phyloP scores from a whole-genome alignment of 2,329 filamentous ascomycete genomes.

The Mycosphaerelloides madeirae region DNA sequence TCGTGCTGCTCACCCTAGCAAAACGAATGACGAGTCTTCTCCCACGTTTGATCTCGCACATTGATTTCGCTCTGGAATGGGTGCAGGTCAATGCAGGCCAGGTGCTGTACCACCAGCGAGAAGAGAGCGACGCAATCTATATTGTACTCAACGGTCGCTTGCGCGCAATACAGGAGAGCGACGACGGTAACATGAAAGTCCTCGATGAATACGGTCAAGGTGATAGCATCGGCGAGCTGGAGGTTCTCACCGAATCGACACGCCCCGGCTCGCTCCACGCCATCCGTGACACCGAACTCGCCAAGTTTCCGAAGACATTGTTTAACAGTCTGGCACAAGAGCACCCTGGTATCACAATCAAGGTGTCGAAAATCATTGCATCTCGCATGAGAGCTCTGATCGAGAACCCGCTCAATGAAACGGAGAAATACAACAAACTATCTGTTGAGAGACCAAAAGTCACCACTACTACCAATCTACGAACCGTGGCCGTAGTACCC shows the following conservation, averaged over 20 bases:
- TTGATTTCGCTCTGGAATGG: constrained; percentile 98
- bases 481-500: constrained; percentile 87
- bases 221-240: constrained; percentile 93
- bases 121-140: constrained; percentile 97
- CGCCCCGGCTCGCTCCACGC: constrained; percentile 90
- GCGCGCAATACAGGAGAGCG: constrained; percentile 74
- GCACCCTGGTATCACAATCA: constrained; percentile 96
- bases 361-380: constrained; percentile 97
- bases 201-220: constrained; percentile 93
- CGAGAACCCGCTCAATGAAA: constrained; percentile 67
- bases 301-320: constrained; percentile 89
- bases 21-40: constrained; percentile 87
- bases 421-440: constrained; percentile 37
- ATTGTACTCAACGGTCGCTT: constrained; percentile 93
- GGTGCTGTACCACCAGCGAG: constrained; percentile 85
- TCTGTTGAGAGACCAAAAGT: constrained; percentile 56
- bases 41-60: constrained; percentile 85
- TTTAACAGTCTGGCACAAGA: constrained; percentile 98
- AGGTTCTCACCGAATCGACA: constrained; percentile 89
- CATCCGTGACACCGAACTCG: constrained; percentile 92
- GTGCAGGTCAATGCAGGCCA: constrained; percentile 93
- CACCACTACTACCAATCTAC: constrained; percentile 83
- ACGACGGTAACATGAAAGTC: constrained; percentile 76
- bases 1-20: constrained; percentile 90
- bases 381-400: constrained; percentile 87